Conservation (phyloP, 2,329 filamentous ascomycete genomes). For the Cryphonectria radicalis region DNA sequence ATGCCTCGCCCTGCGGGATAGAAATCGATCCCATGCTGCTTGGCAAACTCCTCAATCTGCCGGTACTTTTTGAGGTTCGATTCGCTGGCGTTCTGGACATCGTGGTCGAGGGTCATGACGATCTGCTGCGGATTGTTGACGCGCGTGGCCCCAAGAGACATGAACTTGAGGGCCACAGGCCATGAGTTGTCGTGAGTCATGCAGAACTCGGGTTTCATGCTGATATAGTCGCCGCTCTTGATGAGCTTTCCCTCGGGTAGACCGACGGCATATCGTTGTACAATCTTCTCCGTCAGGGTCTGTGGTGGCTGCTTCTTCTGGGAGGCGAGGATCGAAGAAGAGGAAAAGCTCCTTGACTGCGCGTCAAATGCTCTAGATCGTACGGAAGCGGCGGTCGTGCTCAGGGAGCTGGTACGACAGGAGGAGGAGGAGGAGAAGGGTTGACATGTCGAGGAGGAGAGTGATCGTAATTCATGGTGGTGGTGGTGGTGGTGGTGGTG, state of each 20-base stretch:
- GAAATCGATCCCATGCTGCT: slow-evolving; percentile 75
- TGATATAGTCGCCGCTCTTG: slow-evolving; percentile 82
- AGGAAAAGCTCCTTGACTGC: neutral
- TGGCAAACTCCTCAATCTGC: slow-evolving; percentile 82
- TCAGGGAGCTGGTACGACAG: neutral
- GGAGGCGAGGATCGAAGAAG: neutral
- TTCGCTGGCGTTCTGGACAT: slow-evolving; percentile 82
- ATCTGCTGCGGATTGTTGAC: slow-evolving; percentile 74
- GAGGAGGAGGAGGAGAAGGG: neutral
- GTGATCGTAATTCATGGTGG: neutral
- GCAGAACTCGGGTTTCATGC: slow-evolving; percentile 69
- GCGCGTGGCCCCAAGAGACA: slow-evolving; percentile 77
- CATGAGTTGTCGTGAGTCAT: slow-evolving; percentile 76
- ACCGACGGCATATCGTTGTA: neutral
- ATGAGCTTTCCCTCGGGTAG: slow-evolving; percentile 46
- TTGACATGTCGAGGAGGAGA: neutral
- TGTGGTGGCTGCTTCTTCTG: neutral
- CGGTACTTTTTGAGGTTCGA: slow-evolving; percentile 82
- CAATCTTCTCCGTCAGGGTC: neutral
- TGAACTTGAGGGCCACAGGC: slow-evolving; percentile 69
- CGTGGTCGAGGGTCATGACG: slow-evolving; percentile 85
- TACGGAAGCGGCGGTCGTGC: neutral
- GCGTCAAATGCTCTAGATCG: neutral
- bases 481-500: neutral
- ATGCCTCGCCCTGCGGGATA: slow-evolving; percentile 80